Conservation (phyloP, 805 yeast genomes). For the Alloascoidea hylecoeti region DNA sequence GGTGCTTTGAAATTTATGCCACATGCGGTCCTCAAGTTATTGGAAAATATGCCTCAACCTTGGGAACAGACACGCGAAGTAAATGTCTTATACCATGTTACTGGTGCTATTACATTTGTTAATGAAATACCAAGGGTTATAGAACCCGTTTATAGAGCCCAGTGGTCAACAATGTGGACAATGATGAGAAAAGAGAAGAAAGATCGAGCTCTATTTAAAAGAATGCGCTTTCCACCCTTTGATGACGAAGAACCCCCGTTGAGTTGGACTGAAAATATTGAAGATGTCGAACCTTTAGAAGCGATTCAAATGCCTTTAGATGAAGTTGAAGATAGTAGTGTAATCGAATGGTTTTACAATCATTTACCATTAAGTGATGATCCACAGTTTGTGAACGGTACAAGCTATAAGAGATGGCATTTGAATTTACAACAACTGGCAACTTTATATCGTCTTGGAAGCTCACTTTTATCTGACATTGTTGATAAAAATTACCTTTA, state of each 20-base stretch:
- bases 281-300: constrained; percentile 59
- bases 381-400: constrained; percentile 46
- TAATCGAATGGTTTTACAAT: constrained; percentile 73
- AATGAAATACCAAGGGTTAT: constrained; percentile 86
- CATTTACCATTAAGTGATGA: constrained; percentile 57
- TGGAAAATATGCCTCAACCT: constrained; percentile 97
- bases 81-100: constrained; percentile 72
- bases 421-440: constrained; percentile 49
- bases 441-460: constrained; percentile 47
- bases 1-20: constrained; percentile 94
- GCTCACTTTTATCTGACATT: constrained; percentile 53
- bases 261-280: constrained; percentile 67
- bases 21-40: constrained; percentile 76
- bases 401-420: constrained; percentile 63
- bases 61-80: constrained; percentile 89
- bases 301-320: constrained; percentile 57
- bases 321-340: constrained; percentile 41
- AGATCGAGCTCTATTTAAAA: constrained; percentile 76
- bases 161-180: constrained; percentile 91
- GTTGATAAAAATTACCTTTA: constrained; percentile 47
- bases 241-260: constrained; percentile 96
- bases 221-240: constrained; percentile 91
- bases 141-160: constrained; percentile 84
- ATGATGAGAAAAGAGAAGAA: constrained; percentile 91
- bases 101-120: constrained; percentile 93